phyloP scores from a whole-genome alignment of 1,284 basidiomycete species.

The Ustilago cynodontis region DNA sequence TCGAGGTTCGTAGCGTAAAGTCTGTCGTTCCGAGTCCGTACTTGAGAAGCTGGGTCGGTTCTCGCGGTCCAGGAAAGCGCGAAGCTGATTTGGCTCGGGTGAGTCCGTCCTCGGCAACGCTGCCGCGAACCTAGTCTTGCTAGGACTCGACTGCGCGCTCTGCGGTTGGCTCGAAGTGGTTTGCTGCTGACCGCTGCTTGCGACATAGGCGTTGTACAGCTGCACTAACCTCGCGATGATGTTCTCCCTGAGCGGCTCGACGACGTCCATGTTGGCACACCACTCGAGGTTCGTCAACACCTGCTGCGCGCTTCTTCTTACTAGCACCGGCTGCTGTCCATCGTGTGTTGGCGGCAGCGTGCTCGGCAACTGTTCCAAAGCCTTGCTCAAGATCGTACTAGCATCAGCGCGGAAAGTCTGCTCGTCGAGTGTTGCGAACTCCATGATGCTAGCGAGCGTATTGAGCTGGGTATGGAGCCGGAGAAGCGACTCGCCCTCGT shows the following conservation, averaged over 20 bases:
- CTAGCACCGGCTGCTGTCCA: constrained; percentile 33
- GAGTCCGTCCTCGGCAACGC: constrained; percentile 29
- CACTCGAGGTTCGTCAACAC: constrained; percentile 52
- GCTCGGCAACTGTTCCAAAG: constrained; percentile 39
- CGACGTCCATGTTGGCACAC: constrained; percentile 53
- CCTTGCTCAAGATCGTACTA: constrained; percentile 53
- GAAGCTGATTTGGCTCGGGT: constrained; percentile 32
- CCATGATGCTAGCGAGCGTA: constrained; percentile 55
- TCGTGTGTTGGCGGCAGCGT: constrained; percentile 37
- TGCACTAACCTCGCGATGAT: constrained; percentile 40
- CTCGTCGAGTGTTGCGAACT: constrained; percentile 49
- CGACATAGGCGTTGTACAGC: constrained; percentile 30
- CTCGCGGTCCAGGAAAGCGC: constrained; percentile 28
- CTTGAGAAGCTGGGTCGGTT: constrained; percentile 34
- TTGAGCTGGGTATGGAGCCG: constrained; percentile 62
- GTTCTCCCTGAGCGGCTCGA: constrained; percentile 45
- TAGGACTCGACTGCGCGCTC: constrained; percentile 24
- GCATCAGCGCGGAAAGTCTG: constrained; percentile 59
- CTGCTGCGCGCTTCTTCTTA: constrained; percentile 46
- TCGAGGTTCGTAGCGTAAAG: constrained; percentile 36
- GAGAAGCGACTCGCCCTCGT: constrained; percentile 62
- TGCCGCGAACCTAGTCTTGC: constrained; percentile 11
- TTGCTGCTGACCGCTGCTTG: constrained; percentile 5
- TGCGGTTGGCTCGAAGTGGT: constrained; percentile 9
- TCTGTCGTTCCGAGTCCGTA: constrained; percentile 22